A percentile compares a stretch with the other conserved stretches of the same genome.
phyloP scores from a whole-genome alignment of 768 basidiomycete species.

The Agaricus sinodeliciosus region DNA sequence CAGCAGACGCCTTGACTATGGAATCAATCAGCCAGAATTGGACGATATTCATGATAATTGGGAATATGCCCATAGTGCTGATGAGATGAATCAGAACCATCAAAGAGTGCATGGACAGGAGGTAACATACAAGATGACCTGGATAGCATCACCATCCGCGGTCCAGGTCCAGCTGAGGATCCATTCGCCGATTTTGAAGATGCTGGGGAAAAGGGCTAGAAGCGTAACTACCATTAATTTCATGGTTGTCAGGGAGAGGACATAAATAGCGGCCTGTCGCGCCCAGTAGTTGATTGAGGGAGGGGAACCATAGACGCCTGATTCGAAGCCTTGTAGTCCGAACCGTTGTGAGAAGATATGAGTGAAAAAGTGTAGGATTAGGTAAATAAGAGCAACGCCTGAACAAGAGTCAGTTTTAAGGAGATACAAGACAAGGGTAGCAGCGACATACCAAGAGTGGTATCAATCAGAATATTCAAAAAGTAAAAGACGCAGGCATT shows the following conservation, averaged over 20 bases:
- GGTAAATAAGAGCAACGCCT: conserved; percentile 84
- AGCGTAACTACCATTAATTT: conserved; percentile 83
- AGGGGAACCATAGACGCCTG: conserved; percentile 85
- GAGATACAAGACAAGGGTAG: conserved; percentile 1
- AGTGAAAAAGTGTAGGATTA: conserved; percentile 59
- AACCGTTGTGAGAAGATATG: conserved; percentile 58
- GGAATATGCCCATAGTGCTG: conserved; percentile 89
- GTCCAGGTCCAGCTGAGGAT: conserved; percentile 72
- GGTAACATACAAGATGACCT: conserved; percentile 72
- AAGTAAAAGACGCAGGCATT: conserved; percentile 94
- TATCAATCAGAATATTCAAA: conserved; percentile 88
- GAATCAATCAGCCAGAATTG: conserved; percentile 97
- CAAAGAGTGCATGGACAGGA: background rate
- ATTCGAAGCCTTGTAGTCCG: conserved; percentile 69
- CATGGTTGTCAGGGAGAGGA: conserved; percentile 78
- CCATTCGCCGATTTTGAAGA: conserved; percentile 81
- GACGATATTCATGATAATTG: conserved; percentile 79
- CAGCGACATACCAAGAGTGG: conserved; percentile 69
- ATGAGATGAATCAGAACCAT: conserved; percentile 3
- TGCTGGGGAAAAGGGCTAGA: conserved; percentile 61
- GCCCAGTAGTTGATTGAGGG: conserved; percentile 69
- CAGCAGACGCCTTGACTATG: conserved; percentile 71
- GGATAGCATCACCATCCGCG: conserved; percentile 53
- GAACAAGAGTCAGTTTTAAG: conserved; percentile 2
- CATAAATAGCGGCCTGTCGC: conserved; percentile 77